Evolutionary conservation across 2,329 filamentous ascomycete genomes (phyloP), one percentile per base, ranked within the genome.

Genomic region (Lecanoromycetidae sp.): DNA sequence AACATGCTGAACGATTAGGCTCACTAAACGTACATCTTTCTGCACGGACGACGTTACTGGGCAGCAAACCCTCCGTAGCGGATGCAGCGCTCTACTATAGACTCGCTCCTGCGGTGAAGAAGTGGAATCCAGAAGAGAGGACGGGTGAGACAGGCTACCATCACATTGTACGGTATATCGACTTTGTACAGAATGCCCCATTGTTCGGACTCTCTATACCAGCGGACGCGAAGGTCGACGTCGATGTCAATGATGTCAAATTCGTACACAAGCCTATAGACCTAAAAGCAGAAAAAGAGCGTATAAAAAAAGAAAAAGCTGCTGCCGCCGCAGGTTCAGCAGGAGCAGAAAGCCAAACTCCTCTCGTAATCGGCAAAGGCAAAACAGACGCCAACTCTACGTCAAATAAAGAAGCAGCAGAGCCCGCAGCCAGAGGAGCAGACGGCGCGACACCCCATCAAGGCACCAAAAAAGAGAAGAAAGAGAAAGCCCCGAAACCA

Each of bases 291-390:
- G 90, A 95, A 74, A 95, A 95, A 73, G 88, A 95, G 75, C 80
- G 83, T 39, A 77, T 90, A 67, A 95, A 94, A 82, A 94, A 93
- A 73, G 87, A 94, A 70, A 94, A 94, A 74, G 84, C 82, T 44
- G 65, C 66, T 15, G 66, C 67, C 4, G 69, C 68, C 25, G 70
- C 62, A 35, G 37, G 3, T 52, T 32, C 33, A n/a, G 70, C 62
- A 35, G 37, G 3, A 51, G 35, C 33, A n/a, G 46, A 26, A 5
- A 20, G 17, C 5, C 44, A 58, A 52, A 64, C 63, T 56, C 58
- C 61, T 5, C 54, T 67, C 15, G 62, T 66, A 3, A 58, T 67
- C 36, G 64, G 63, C 23, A 58, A 62, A 57, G 35, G 67, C 62
- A 33, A 68, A 68, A 60, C 57, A 80, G 80, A n/a, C n/a, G 57